A percentile compares a stretch with the other conserved stretches of the same genome.
Evolutionary conservation across 306 rosid species (phyloP).

Genomic region (Prinsepia uniflora): DNA sequence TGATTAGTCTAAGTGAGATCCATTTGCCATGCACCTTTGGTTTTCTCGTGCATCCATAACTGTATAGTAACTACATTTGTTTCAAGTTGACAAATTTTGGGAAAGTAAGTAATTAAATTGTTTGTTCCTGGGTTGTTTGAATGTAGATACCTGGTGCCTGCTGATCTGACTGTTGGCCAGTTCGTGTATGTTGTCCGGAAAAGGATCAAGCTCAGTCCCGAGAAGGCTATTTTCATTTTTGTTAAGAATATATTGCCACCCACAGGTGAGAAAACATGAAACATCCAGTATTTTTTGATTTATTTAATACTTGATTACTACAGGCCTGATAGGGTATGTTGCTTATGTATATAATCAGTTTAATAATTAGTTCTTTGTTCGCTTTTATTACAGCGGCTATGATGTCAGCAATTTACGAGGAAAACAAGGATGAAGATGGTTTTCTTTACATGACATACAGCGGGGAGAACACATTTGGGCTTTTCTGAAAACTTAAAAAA

Average conservation of each 20-base stretch:
- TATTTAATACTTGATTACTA: background rate
- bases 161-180: conserved; percentile 57
- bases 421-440: conserved; percentile 59
- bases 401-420: conserved; percentile 51
- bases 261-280: conserved; percentile 29
- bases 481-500: conserved; percentile 26
- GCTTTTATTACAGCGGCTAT: conserved; percentile 43
- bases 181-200: conserved; percentile 58
- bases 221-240: conserved; percentile 58
- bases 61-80: too few species aligned
- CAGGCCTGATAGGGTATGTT: background rate
- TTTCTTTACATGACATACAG: conserved; percentile 61
- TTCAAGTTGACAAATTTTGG: background rate
- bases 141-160: conserved; percentile 58
- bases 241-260: conserved; percentile 57
- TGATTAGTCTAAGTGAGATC: background rate
- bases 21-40: background rate
- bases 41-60: background rate
- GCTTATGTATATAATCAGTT: background rate
- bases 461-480: conserved; percentile 57
- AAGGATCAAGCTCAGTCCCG: conserved; percentile 56
- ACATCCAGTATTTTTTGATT: background rate
- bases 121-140: conserved; percentile 5
- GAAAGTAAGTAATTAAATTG: background rate
- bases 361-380: conserved; percentile 4